These are phyloP conservation scores for Rubroboletus pulcherrimus DNA, from an alignment of 768 basidiomycete genomes.

Conservation along the genomic window DNA sequence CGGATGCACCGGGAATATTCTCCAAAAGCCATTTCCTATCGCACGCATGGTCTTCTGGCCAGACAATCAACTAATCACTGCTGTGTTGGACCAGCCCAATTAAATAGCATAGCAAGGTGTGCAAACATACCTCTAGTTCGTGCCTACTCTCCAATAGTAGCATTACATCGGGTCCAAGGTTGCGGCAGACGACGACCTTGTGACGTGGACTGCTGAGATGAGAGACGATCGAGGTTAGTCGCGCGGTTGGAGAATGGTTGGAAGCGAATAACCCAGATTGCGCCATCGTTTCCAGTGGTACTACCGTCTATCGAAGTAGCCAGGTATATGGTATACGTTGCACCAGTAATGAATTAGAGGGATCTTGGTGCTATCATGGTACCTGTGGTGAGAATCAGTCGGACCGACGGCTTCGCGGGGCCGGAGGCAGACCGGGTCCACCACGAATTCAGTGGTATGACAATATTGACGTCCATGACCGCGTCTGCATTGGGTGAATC, in stretches of 20 bases:
- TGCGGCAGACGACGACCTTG: slow-evolving; percentile 56
- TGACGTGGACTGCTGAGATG: slow-evolving; percentile 23
- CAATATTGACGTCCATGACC: slow-evolving; percentile 40
- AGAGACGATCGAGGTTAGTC: slow-evolving; percentile 26
- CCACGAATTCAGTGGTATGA: too few species aligned
- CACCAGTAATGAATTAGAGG: background rate
- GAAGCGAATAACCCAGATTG: slow-evolving; percentile 26
- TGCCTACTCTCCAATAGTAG: slow-evolving; percentile 44
- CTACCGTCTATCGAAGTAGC: background rate
- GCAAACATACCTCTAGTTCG: slow-evolving; percentile 49
- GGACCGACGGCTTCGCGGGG: background rate
- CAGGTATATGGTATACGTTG: background rate
- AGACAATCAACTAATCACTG: slow-evolving; percentile 40
- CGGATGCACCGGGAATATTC: slow-evolving; percentile 63
- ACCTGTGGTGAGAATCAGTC: background rate
- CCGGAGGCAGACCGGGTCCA: too few species aligned
- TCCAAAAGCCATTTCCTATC: slow-evolving; percentile 70
- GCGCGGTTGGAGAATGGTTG: slow-evolving; percentile 3
- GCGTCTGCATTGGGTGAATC: slow-evolving; percentile 42
- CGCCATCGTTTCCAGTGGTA: slow-evolving; percentile 18
- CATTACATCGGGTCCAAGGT: slow-evolving; percentile 65
- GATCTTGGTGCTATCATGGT: background rate
- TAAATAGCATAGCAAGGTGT: background rate
- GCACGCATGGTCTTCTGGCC: slow-evolving; percentile 53
- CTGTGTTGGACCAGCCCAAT: background rate